Evolutionary conservation across 1,139 yeast species (phyloP), one percentile per base, ranked within the genome.

Genomic region (Lodderomyces orthopsilosis): DNA sequence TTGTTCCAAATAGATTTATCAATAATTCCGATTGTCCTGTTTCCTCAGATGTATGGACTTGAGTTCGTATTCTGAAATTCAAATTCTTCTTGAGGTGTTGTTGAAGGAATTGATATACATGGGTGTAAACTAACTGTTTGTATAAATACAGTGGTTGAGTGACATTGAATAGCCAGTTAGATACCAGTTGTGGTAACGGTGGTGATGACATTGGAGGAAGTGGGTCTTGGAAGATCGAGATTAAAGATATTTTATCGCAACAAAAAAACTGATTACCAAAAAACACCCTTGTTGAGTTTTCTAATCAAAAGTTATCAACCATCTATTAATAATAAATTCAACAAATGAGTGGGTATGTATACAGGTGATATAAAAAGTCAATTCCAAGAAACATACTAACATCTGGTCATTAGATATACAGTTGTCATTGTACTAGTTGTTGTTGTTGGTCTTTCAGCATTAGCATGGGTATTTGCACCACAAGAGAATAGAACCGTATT

Each of bases 401-500:
- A 17, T 14, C 26, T 14, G 30, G 21, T 13, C 17, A 13, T n/a
- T 50, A 83, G 95, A 47, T 85, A 83, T 77, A 79, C 88, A 44
- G 95, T 89, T 47, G 68, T 89, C 46, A 71, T 79, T 46, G 87
- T 82, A 36, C 72, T 89, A 47, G 58, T 79, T 28, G 65, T 81
- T 45, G 79, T 81, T n/a, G 83, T 76, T 21, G 80, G 76, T 24
- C 62, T 77, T 39, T 79, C 89, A 24, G 73, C 77, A 12, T 75
- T 77, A 38, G 84, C 89, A 48, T 81, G 85, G 85, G 66, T 70
- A 37, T 75, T 75, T 57, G 81, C 85, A 14, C 85, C 85, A 26
- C 77, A 75, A 57, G 75, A 76, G 48, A 81, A 78, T 56, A 70
- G 71, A 47, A 75, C 82, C 27, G 97, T 91, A 37, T 90, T 95